These are phyloP conservation scores for Coprinopsis sp. DNA, from an alignment of 768 basidiomycete species.

Conservation along the genomic window DNA sequence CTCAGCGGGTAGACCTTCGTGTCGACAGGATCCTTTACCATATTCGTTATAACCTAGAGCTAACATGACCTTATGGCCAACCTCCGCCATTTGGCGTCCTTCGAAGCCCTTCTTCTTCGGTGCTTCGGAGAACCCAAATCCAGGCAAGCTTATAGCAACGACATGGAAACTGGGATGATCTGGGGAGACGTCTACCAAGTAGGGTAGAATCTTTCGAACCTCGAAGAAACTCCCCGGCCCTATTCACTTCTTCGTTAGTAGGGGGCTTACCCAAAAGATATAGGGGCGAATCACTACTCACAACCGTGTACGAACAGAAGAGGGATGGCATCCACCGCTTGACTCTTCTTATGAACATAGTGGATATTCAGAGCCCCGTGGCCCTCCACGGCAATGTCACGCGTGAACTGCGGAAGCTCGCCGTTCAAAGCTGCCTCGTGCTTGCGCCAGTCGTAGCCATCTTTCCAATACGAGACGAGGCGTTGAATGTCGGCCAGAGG, in stretches of 20 bases:
- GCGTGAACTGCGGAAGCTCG: constrained; percentile 50
- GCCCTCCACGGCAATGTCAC: constrained; percentile 43
- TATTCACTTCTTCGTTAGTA: constrained; percentile 16
- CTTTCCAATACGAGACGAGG: constrained; percentile 41
- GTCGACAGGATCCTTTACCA: constrained; percentile 30
- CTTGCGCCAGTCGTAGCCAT: constrained; percentile 49
- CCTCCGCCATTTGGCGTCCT: constrained; percentile 31
- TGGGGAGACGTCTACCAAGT: constrained; percentile 38
- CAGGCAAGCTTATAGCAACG: constrained; percentile 55
- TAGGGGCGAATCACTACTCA: constrained; percentile 15
- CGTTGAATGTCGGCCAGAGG: constrained; percentile 45
- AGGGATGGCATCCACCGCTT: constrained; percentile 36
- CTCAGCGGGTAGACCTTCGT: neutral
- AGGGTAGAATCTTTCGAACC: constrained; percentile 51
- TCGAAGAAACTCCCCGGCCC: constrained; percentile 62
- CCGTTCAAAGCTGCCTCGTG: constrained; percentile 46
- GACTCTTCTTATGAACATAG: constrained; percentile 52
- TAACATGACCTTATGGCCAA: constrained; percentile 47
- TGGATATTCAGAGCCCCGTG: constrained; percentile 44
- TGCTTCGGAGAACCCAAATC: constrained; percentile 57
- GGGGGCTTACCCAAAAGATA: neutral
- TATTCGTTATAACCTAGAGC: constrained; percentile 44
- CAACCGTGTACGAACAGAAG: constrained; percentile 47
- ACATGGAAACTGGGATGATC: constrained; percentile 58
- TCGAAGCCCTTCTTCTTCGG: constrained; percentile 47